A percentile compares a stretch with the other conserved stretches of the same genome.
phyloP scores from a whole-genome alignment of 2,329 filamentous ascomycete species.

The Botrytis byssoidea region DNA sequence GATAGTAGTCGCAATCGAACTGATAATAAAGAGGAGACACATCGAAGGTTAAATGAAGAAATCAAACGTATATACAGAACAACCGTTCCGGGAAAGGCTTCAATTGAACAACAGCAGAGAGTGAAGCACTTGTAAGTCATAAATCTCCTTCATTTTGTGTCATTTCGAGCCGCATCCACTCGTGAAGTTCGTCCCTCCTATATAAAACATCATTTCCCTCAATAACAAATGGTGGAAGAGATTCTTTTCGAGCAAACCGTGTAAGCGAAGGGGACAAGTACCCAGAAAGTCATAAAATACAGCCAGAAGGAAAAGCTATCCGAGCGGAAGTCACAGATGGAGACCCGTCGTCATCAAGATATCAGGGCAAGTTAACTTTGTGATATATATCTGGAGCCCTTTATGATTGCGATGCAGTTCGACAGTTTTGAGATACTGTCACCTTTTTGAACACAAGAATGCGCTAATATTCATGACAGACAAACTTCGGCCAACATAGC shows the following conservation, averaged over 20 bases:
- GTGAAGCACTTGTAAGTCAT: constrained; percentile 45
- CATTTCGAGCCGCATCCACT: not conserved
- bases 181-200: not conserved
- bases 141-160: not conserved
- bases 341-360: not conserved
- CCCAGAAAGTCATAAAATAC: not conserved
- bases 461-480: constrained; percentile 28
- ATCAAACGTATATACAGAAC: constrained; percentile 34
- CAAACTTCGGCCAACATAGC: constrained; percentile 35
- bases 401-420: not conserved
- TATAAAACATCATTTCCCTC: not conserved
- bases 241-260: not conserved
- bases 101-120: constrained; percentile 53
- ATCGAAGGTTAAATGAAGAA: constrained; percentile 33
- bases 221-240: not conserved
- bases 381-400: not conserved
- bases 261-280: not conserved
- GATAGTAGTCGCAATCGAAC: constrained; percentile 34
- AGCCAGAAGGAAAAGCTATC: not conserved
- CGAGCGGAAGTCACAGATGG: not conserved
- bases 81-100: constrained; percentile 36
- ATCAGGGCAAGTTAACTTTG: not conserved
- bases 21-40: constrained; percentile 35
- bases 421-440: not conserved
- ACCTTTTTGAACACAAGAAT: not conserved